These are phyloP conservation scores for Talaromyces pinophilus DNA, from an alignment of 2,329 filamentous ascomycete genomes.

Conservation along the genomic window DNA sequence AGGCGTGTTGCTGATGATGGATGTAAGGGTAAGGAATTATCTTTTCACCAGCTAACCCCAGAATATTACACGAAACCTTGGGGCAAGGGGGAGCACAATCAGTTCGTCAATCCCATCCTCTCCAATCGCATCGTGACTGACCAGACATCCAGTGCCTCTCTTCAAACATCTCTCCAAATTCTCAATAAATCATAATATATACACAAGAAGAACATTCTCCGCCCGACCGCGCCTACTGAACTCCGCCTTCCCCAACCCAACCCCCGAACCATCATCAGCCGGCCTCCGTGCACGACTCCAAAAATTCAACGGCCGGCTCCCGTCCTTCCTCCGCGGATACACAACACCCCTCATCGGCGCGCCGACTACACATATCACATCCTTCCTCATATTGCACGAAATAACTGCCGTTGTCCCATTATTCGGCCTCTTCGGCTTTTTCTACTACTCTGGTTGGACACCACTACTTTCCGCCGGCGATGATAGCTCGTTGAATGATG, in stretches of 20 bases:
- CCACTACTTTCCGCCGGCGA: conserved; percentile 54
- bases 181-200: background rate
- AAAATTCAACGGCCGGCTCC: conserved; percentile 54
- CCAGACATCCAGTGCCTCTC: background rate
- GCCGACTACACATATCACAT: conserved; percentile 77
- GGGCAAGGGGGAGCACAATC: background rate
- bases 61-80: background rate
- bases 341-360: conserved; percentile 70
- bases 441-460: conserved; percentile 77
- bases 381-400: conserved; percentile 90
- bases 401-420: conserved; percentile 82
- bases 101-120: background rate
- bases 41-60: background rate
- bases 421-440: conserved; percentile 69
- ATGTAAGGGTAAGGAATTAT: background rate
- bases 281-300: conserved; percentile 37
- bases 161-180: background rate
- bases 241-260: conserved; percentile 22
- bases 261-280: conserved; percentile 13
- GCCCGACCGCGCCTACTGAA: conserved; percentile 12
- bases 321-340: conserved; percentile 67
- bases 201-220: conserved; percentile 18
- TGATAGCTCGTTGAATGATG: conserved; percentile 52
- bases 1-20: background rate
- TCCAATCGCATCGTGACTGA: conserved; percentile 4